phyloP scores from a whole-genome alignment of 2,329 filamentous ascomycete species.

The Fusarium sp. region DNA sequence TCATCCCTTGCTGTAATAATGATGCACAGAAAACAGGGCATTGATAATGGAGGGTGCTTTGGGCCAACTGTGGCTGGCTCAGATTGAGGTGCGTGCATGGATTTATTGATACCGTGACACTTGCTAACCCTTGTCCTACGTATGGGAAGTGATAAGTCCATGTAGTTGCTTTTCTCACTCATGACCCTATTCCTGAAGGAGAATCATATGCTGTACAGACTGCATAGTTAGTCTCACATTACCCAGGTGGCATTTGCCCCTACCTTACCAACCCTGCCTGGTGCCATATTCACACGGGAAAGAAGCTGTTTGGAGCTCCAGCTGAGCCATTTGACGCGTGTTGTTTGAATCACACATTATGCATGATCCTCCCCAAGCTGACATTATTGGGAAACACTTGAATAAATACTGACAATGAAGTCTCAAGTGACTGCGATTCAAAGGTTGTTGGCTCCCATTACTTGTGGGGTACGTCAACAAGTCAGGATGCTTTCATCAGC shows the following conservation, averaged over 20 bases:
- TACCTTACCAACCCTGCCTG: neutral
- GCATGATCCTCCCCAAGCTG: neutral
- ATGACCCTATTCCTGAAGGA: neutral
- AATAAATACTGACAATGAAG: too few species aligned
- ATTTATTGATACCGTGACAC: neutral
- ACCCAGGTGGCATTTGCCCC: neutral
- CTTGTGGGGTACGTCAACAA: neutral
- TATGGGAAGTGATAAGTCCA: neutral
- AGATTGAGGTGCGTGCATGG: neutral
- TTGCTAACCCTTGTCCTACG: neutral
- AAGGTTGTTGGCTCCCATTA: neutral
- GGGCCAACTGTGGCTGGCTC: slow-evolving; percentile 14
- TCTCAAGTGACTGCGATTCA: neutral
- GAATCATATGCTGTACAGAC: neutral
- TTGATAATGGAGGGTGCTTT: neutral
- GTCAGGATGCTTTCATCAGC: neutral
- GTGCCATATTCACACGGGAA: neutral
- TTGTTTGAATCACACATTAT: neutral
- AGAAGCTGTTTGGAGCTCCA: neutral
- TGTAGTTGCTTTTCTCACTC: neutral
- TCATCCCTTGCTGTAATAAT: slow-evolving; percentile 15
- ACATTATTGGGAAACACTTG: neutral
- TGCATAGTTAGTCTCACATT: neutral
- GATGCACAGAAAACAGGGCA: neutral
- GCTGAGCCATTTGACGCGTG: neutral